Base-by-base conservation (phyloP, 768 basidiomycete species). In the Leccinellum rugosiceps region DNA sequence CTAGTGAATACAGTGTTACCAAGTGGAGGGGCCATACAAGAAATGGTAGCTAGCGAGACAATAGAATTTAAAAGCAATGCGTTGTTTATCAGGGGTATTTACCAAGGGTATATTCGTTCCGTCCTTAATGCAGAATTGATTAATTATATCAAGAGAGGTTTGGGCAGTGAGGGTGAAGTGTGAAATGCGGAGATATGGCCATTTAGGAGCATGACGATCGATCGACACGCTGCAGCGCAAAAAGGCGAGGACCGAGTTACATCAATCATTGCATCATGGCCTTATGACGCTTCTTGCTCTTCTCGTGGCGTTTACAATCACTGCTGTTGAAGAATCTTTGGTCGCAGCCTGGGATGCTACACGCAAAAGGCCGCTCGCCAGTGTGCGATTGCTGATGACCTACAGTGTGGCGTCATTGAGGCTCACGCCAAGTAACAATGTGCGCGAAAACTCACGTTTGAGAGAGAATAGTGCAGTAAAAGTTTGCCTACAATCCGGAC, bases 221-320 rank as follows among this genome's bases (percentile, higher is more conserved):
- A 69, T 65, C 65, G 58, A 44, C 58, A 62, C 56, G 61, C 38
- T 46, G 23, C 38, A 31, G 57, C n/a, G 52, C 19, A 55, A 55
- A 19, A 45, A 44, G 44, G 54, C 31, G 35, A 46, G 26, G 48
- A 56, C 47, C 21, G 25, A 30, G 54, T 51, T 35, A 35, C 31
- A 52, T 45, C 53, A 56, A 63, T 68, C 64, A 61, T 38, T 43
- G 41, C 52, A 30, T 4, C 15, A 65, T 43, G 21, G 62, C 61
- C 49, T 66, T 68, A 26, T 71, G 70, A 58, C 70, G 70, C 45
- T 71, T 74, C 61, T 4, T 61, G 63, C 72, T 74, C 55, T 59
- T 72, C 58, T 72, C 71, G 10, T 72, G 71, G 47, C 71, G 71
- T 44, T 68, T 72, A 55, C 71, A 74, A 19, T 72, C 71, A 11